Percentiles rank a stretch among this genome's conserved stretches.
Conservation (phyloP, 1,284 basidiomycete genomes). For the Sanghuangporus sanghuang region DNA sequence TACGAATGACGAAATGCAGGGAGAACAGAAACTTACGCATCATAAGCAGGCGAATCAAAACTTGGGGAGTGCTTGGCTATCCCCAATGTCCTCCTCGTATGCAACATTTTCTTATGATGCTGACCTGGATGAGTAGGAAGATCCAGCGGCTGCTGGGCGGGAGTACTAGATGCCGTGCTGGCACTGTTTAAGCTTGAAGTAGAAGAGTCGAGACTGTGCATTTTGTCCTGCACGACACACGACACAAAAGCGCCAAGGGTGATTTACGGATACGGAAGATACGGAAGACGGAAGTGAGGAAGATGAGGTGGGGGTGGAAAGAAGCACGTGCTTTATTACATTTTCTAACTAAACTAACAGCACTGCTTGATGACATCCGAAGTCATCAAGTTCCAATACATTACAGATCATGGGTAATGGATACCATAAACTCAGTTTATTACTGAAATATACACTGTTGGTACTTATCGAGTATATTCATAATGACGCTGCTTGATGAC, state of each 20-base stretch:
- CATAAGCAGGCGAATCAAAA: constrained; percentile 17
- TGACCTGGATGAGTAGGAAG: neutral
- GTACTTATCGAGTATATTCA: too few species aligned
- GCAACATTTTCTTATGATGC: constrained; percentile 18
- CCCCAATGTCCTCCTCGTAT: constrained; percentile 8
- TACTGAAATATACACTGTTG: too few species aligned
- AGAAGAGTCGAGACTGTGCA: neutral
- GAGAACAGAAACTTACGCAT: constrained; percentile 11
- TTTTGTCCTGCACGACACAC: too few species aligned
- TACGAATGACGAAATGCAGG: neutral
- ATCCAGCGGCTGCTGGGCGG: neutral
- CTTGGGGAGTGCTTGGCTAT: constrained; percentile 13
- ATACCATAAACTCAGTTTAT: too few species aligned
- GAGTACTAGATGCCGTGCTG: neutral
- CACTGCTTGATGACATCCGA: neutral
- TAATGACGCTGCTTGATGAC: too few species aligned
- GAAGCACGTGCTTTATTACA: too few species aligned
- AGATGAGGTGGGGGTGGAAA: too few species aligned
- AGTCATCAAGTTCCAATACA: neutral
- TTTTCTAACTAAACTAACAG: too few species aligned
- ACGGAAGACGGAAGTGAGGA: too few species aligned
- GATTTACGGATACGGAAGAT: too few species aligned
- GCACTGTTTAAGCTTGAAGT: neutral
- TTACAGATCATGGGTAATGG: neutral
- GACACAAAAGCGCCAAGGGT: too few species aligned